These are phyloP conservation scores for Hyphodiscus sp. DNA, from an alignment of 2,329 filamentous ascomycete species.

Conservation along the genomic window DNA sequence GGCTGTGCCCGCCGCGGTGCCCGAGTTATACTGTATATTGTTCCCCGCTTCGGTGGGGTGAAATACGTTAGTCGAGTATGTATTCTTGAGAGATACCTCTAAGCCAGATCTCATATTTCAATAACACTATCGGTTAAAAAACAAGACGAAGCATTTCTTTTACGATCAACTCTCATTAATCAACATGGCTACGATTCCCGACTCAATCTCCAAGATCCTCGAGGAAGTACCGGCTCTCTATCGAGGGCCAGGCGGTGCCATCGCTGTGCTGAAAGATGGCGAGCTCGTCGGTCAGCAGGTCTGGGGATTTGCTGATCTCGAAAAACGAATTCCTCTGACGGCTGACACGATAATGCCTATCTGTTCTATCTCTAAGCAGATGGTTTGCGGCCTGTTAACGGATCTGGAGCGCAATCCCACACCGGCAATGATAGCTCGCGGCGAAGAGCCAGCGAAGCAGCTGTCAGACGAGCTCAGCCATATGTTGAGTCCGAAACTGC, in stretches of 20 bases:
- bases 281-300: conserved; percentile 32
- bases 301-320: conserved; percentile 39
- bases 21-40: too few species aligned
- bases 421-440: conserved; percentile 21
- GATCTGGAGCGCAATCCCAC: conserved; percentile 32
- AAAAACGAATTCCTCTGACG: conserved; percentile 32
- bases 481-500: conserved; percentile 20
- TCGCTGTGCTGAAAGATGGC: conserved; percentile 38
- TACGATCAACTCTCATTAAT: too few species aligned
- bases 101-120: too few species aligned
- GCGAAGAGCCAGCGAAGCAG: conserved; percentile 24
- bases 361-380: conserved; percentile 42
- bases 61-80: too few species aligned
- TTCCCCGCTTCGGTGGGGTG: too few species aligned
- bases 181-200: not conserved
- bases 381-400: conserved; percentile 34
- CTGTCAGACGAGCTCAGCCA: conserved; percentile 26
- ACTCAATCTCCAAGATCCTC: conserved; percentile 1
- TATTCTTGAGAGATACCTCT: too few species aligned
- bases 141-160: too few species aligned
- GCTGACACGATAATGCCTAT: conserved; percentile 35
- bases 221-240: conserved; percentile 18
- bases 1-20: too few species aligned
- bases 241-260: conserved; percentile 37
- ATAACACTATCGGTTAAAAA: too few species aligned